Conservation (phyloP, 73 alveolate species). For the Blepharisma japonicum region DNA sequence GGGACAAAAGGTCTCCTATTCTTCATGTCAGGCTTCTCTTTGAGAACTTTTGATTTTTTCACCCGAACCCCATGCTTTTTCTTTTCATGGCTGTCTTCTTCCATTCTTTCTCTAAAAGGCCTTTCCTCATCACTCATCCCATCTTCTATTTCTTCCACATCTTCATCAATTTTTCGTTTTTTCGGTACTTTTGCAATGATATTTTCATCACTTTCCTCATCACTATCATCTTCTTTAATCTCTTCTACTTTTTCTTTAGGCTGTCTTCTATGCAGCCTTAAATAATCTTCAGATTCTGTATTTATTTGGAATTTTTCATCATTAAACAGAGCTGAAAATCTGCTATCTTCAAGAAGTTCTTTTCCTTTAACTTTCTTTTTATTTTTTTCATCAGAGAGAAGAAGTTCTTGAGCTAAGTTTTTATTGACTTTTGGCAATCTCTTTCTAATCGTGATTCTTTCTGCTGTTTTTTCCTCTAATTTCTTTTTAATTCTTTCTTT, state of each 20-base stretch:
- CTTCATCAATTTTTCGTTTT: constrained; percentile 47
- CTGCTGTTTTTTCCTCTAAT: constrained; percentile 72
- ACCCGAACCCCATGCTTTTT: neutral
- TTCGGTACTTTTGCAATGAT: constrained; percentile 41
- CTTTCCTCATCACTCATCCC: neutral
- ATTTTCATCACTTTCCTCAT: constrained; percentile 51
- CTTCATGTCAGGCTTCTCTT: constrained; percentile 1
- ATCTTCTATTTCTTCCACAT: constrained; percentile 34
- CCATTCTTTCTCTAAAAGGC: neutral
- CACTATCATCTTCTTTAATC: constrained; percentile 45
- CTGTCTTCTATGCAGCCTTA: constrained; percentile 49
- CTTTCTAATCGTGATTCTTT: constrained; percentile 71
- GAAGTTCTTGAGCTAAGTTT: constrained; percentile 47
- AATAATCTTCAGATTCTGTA: constrained; percentile 68
- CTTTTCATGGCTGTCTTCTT: neutral
- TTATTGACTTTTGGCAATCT: constrained; percentile 78
- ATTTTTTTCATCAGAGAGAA: constrained; percentile 53
- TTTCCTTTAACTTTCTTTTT: constrained; percentile 46
- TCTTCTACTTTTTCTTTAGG: constrained; percentile 47
- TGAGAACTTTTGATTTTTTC: constrained; percentile 16
- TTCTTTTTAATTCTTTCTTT: constrained; percentile 71
- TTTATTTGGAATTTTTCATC: constrained; percentile 80
- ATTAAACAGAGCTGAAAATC: constrained; percentile 71
- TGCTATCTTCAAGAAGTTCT: constrained; percentile 57
- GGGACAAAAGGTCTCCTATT: constrained; percentile 15